phyloP scores from a whole-genome alignment of 2,329 filamentous ascomycete genomes.

The Aspergillus hiratsukae region DNA sequence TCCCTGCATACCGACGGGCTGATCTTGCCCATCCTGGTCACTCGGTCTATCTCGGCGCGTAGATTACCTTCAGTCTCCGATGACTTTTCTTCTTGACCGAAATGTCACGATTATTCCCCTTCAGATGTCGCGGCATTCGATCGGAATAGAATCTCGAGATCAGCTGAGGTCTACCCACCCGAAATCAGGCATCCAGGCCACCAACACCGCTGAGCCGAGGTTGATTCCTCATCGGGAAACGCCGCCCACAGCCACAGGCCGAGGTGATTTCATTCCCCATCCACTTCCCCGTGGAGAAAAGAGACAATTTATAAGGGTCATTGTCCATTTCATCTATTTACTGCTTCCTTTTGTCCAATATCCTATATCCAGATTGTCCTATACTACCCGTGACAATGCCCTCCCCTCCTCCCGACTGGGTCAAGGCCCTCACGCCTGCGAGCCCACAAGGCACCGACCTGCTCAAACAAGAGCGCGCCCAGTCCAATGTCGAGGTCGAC shows the following conservation, averaged over 20 bases:
- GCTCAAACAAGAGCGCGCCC: slow-evolving; percentile 62
- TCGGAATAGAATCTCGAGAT: background rate
- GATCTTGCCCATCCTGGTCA: background rate
- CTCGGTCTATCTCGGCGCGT: background rate
- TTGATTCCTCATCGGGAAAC: background rate
- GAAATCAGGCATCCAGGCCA: background rate
- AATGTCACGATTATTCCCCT: background rate
- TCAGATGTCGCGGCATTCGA: background rate
- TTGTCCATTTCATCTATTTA: slow-evolving; percentile 5
- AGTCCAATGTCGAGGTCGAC: slow-evolving; percentile 63
- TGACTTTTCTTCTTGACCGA: background rate
- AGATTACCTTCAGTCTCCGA: background rate
- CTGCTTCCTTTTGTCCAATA: slow-evolving; percentile 2
- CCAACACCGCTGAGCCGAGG: background rate
- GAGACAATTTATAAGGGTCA: background rate
- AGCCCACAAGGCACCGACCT: slow-evolving; percentile 66
- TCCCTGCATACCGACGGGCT: background rate
- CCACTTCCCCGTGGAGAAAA: background rate
- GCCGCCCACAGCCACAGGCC: background rate
- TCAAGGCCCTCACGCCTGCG: slow-evolving; percentile 61
- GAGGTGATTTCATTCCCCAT: background rate
- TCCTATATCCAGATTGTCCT: slow-evolving; percentile 2
- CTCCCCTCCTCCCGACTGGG: slow-evolving; percentile 56
- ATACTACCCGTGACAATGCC: slow-evolving; percentile 24
- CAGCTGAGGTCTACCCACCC: background rate